Base-by-base conservation (phyloP, 495 filamentous ascomycete genomes). In the Staphylotrichum longicolle region DNA sequence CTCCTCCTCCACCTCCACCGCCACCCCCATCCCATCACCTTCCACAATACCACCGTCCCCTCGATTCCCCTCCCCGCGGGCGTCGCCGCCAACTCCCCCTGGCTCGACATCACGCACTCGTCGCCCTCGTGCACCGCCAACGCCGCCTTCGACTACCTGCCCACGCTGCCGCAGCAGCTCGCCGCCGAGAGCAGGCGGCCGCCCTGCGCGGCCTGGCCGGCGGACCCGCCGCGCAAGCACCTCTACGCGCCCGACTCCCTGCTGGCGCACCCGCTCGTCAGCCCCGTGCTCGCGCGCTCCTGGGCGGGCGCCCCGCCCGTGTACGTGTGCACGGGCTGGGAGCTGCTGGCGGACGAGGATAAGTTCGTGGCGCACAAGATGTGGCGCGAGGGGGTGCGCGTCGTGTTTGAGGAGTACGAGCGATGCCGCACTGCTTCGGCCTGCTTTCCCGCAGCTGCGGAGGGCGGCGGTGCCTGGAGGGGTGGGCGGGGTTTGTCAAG, bases 351-450 rank as follows among this genome's bases (percentile, higher is more conserved):
- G 1, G 91, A 96, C 70, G 90, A 94, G 67, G 83, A 78, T 55
- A 76, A 81, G 47, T 81, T 85, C 42, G 58, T 90, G 6, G 89
- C 88, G 11, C 74, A 80, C 7, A 79, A 81, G 40, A 76, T 90
- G 3, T 77, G 81, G 35, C 65, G 68, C 7, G 85, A 86, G 12
- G 87, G 87, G 11, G 89, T 88, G 1, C 64, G 71, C 1, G 84
- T 96, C 5, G 75, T 83, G 39, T 88, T 85, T 44, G 85, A 92
- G 67, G 82, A 91, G 72, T 96, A 85, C 65, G 89, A 93, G 88
- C 86, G 1, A 95, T 96, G 91, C 92, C 93, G 48, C 93, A 98
- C 69, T 90, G 88, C 61, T 96, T 95, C 70, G 85, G 80, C 0
- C 65, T 86, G 63, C 52, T 95, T 73, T 96, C 59, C 72, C 78